Base-by-base conservation (phyloP, 257 asterid genomes). In the Solanum sejunctum region DNA sequence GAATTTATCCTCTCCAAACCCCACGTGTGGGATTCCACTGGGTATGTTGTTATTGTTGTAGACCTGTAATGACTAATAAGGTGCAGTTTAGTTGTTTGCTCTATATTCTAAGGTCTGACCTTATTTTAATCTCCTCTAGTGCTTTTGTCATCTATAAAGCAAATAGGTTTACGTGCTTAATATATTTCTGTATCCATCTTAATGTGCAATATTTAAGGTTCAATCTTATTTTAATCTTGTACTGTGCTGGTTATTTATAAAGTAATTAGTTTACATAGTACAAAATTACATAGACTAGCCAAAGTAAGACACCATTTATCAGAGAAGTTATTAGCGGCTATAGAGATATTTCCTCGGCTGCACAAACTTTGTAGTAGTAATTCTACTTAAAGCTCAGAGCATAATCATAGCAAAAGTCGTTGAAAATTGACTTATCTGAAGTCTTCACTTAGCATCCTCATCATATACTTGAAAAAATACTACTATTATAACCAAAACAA, bases 91-190 rank as follows among this genome's bases (percentile, higher is more conserved):
- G 70, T 63, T 23, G 39, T 23, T 4, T 23, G 26, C 67, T 58
- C 39, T 28, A 8, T 47, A 32, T 66, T 32, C 2, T 8, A 16
- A 32, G n/a, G 47, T 15, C 12, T 66, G 41, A 57, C 67, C 67
- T n/a, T 21, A 3, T 21, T n/a, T 60, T 60, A 67, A 18, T 32
- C 23, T 67, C 49, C 47, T 67, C 12, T 13, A 8, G 5, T 67
- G 15, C 45, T 26, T 57, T 18, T 32, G 90, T 88, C 93, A 91
- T 90, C 92, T 52, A 83, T 85, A 86, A 90, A 89, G 90, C 92
- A 91, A 85, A 63, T 85, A 85, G 36, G 89, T 87, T 32, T 16
- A 43, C 58, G 10, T 45, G 58, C 41, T n/a, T 72, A 72, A 45
- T n/a, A 45, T 45, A 12, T 45, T 72, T 72, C 56, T 16, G 6